These are phyloP conservation scores for Acorus gramineus DNA, from an alignment of 106 monocot genomes.

Conservation along the genomic window DNA sequence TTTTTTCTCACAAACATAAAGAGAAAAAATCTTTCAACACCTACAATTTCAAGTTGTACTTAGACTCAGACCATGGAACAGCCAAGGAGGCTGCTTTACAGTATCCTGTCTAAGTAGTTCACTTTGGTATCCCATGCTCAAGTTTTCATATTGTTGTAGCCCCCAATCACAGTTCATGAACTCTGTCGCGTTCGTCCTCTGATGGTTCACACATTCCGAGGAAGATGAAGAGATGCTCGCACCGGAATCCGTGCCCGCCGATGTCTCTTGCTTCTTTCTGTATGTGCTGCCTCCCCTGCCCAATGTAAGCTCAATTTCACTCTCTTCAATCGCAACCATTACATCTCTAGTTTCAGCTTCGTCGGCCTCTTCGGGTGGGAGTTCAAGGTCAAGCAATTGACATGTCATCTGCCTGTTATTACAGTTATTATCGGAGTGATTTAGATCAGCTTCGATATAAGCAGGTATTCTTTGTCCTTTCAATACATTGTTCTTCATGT, in stretches of 20 bases:
- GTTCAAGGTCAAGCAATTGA: constrained; percentile 19
- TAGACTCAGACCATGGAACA: constrained; percentile 49
- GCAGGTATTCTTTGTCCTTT: constrained; percentile 14
- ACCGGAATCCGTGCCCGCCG: constrained; percentile 27
- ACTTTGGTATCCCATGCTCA: constrained; percentile 6
- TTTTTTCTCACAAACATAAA: not conserved
- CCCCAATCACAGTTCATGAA: constrained; percentile 18
- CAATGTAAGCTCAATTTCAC: constrained; percentile 44
- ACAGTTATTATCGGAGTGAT: constrained; percentile 11
- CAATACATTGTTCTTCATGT: constrained; percentile 22
- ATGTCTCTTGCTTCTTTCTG: constrained; percentile 24
- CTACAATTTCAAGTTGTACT: constrained; percentile 57
- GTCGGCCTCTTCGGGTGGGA: constrained; percentile 38
- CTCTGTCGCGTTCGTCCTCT: constrained; percentile 7
- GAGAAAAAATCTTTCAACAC: constrained; percentile 10
- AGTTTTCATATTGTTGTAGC: constrained; percentile 11
- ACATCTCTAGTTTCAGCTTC: constrained; percentile 5
- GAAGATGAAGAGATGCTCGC: constrained; percentile 40
- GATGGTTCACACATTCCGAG: constrained; percentile 35
- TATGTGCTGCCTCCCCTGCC: constrained; percentile 37
- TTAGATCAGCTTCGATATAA: constrained; percentile 1
- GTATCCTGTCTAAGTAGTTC: constrained; percentile 15
- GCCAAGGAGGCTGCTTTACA: constrained; percentile 46
- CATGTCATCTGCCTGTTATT: constrained; percentile 4
- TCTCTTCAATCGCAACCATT: constrained; percentile 11